Base-by-base conservation (phyloP, 108 stramenopile species). In the Skeletonema grethae region DNA sequence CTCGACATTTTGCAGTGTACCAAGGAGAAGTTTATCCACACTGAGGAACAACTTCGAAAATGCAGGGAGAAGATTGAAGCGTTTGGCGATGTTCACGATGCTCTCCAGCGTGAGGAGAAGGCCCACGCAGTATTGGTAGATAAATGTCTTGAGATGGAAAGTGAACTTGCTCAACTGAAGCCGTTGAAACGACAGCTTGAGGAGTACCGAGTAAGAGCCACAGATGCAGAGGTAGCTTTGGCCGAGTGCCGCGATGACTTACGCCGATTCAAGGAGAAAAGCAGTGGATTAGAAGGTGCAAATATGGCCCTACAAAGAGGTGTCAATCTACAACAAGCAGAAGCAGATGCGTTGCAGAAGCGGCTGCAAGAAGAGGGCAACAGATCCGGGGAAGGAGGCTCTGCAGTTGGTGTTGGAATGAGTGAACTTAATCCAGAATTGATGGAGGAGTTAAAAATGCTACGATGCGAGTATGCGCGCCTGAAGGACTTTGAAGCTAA, bases 391-490 rank as follows among this genome's bases (percentile, higher is more conserved):
- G 43, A 63, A 20, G 67, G 67, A 28, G 73, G 75, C 1, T 39
- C 30, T 22, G 84, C 76, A 0, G 67, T 94, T 43, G 94, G 90
- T n/a, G 89, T 86, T 43, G 94, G 91, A 32, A 80, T 93, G 57
- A 89, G 88, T 43, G 94, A 95, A 59, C 68, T 95, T 15, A 95
- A 95, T 79, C 91, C 94, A 0, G 85, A 88, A 66, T 30, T 95
- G 24, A 87, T 82, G 68, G 76, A 76, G 28, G 94, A 95, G 70
- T 53, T 95, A 5, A 67, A 82, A 34, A 79, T 84, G 18, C 67
- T 95, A 30, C 84, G 94, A 30, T 91, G 87, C 55, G 94, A 95
- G 65, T 91, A 92, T 65, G 65, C 63, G 24, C 87, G 83, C 28
- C 73, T 92, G 20, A 79, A 84, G 28, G 91, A 75, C n/a, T 95